Conservation (phyloP, 768 basidiomycete genomes). For the Boletus tylopilopsis region DNA sequence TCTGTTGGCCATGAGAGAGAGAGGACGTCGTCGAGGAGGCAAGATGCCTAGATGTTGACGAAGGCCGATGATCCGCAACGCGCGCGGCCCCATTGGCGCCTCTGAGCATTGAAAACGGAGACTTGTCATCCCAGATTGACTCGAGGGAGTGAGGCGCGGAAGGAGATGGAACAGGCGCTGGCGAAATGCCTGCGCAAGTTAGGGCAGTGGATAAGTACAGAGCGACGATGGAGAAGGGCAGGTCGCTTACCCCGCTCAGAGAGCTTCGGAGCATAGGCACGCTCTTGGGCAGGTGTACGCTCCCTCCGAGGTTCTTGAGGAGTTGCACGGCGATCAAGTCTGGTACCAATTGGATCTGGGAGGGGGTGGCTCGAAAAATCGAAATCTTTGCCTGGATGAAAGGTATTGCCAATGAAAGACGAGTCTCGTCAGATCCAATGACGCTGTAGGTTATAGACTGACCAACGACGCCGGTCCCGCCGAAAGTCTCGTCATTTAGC, state of each 20-base stretch:
- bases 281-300: slow-evolving; percentile 29
- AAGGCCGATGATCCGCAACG: slow-evolving; percentile 32
- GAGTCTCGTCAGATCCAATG: slow-evolving; percentile 14
- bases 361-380: slow-evolving; percentile 64
- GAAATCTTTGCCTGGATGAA: slow-evolving; percentile 76
- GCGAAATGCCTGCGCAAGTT: slow-evolving; percentile 21
- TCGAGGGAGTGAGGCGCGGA: slow-evolving; percentile 50
- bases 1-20: slow-evolving; percentile 28
- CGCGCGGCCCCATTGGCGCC: slow-evolving; percentile 48
- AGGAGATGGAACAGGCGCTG: slow-evolving; percentile 33
- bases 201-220: slow-evolving; percentile 14
- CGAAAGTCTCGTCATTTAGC: slow-evolving; percentile 97
- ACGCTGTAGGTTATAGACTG: slow-evolving; percentile 30
- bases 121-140: slow-evolving; percentile 81
- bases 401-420: too few species aligned
- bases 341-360: slow-evolving; percentile 19
- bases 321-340: slow-evolving; percentile 17
- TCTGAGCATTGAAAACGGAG: slow-evolving; percentile 66
- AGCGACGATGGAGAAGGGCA: slow-evolving; percentile 9
- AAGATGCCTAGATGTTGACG: slow-evolving; percentile 23
- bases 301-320: slow-evolving; percentile 25
- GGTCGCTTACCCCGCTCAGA: slow-evolving; percentile 29
- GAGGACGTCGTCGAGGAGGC: slow-evolving; percentile 19
- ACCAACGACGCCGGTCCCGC: slow-evolving; percentile 68
- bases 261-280: slow-evolving; percentile 10